Conservation (phyloP, 2,329 filamentous ascomycete genomes). For the Fusarium staphyleae region DNA sequence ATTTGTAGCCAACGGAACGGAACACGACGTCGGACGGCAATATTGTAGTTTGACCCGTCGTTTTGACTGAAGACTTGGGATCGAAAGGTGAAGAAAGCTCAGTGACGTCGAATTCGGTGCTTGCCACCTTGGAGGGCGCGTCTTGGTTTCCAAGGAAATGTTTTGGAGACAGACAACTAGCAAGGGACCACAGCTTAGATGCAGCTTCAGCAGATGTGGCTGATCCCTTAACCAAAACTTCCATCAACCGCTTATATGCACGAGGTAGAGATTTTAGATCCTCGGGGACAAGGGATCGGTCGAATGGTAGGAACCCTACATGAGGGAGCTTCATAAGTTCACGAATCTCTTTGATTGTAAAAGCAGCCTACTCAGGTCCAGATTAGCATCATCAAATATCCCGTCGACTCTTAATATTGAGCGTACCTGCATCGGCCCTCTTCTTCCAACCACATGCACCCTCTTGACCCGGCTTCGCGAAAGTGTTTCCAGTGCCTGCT, state of each 20-base stretch:
- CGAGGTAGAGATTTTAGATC: slow-evolving; percentile 75
- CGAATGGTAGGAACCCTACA: slow-evolving; percentile 75
- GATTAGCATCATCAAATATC: slow-evolving; percentile 4
- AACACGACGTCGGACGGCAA: slow-evolving; percentile 79
- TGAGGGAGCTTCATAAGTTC: slow-evolving; percentile 81
- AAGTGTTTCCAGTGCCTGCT: slow-evolving; percentile 78
- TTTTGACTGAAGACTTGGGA: slow-evolving; percentile 55
- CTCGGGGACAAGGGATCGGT: slow-evolving; percentile 69
- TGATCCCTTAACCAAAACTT: slow-evolving; percentile 81
- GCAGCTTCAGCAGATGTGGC: slow-evolving; percentile 55
- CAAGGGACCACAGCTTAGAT: slow-evolving; percentile 79
- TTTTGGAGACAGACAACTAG: slow-evolving; percentile 82
- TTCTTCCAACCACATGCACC: slow-evolving; percentile 86
- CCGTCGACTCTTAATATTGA: slow-evolving; percentile 20
- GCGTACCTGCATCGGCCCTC: slow-evolving; percentile 83
- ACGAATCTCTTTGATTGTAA: slow-evolving; percentile 92
- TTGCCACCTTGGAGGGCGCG: slow-evolving; percentile 60
- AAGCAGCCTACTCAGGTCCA: slow-evolving; percentile 69
- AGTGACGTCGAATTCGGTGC: slow-evolving; percentile 72
- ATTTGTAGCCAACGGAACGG: slow-evolving; percentile 94
- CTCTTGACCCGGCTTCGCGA: slow-evolving; percentile 76
- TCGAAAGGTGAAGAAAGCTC: slow-evolving; percentile 63
- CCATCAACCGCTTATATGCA: slow-evolving; percentile 77
- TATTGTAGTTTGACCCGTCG: slow-evolving; percentile 57
- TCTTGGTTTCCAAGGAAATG: slow-evolving; percentile 64